Conservation (phyloP, 2,329 filamentous ascomycete genomes). For the Thelonectria discophora region DNA sequence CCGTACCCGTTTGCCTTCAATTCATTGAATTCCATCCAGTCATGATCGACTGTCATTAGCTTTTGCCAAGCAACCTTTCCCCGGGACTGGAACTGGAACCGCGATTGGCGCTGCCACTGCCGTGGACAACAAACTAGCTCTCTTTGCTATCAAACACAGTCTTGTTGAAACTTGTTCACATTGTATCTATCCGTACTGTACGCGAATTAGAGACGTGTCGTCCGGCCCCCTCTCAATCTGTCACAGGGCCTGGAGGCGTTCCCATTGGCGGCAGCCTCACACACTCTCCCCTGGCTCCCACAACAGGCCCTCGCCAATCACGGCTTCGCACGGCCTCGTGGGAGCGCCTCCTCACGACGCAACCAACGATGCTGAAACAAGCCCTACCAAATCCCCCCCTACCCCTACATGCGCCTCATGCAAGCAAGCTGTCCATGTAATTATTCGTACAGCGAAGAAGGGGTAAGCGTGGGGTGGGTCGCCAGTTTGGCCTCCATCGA, state of each 20-base stretch:
- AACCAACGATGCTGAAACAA: conserved; percentile 40
- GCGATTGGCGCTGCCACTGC: conserved; percentile 1
- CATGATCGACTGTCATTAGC: not conserved
- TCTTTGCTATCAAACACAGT: too few relatives aligned
- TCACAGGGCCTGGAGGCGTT: conserved; percentile 12
- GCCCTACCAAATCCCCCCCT: conserved; percentile 37
- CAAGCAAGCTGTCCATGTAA: conserved; percentile 23
- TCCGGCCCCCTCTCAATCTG: not conserved
- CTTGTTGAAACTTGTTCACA: too few relatives aligned
- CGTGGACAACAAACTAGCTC: not conserved
- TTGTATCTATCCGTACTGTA: too few relatives aligned
- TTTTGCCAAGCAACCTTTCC: conserved; percentile 7
- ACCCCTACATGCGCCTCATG: conserved; percentile 29
- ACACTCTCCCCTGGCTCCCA: conserved; percentile 21
- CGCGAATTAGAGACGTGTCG: not conserved
- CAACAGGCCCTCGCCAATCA: conserved; percentile 32
- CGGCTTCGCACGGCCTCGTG: conserved; percentile 20
- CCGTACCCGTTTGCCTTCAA: not conserved
- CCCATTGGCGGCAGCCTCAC: conserved; percentile 15
- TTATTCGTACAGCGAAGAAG: not conserved
- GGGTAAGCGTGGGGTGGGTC: not conserved
- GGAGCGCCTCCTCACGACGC: conserved; percentile 35
- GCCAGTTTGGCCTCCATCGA: too few relatives aligned
- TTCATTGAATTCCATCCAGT: too few relatives aligned
- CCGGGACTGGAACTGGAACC: not conserved